These are phyloP conservation scores for Lycium barbarum DNA, from an alignment of 257 asterid genomes.

Conservation along the genomic window DNA sequence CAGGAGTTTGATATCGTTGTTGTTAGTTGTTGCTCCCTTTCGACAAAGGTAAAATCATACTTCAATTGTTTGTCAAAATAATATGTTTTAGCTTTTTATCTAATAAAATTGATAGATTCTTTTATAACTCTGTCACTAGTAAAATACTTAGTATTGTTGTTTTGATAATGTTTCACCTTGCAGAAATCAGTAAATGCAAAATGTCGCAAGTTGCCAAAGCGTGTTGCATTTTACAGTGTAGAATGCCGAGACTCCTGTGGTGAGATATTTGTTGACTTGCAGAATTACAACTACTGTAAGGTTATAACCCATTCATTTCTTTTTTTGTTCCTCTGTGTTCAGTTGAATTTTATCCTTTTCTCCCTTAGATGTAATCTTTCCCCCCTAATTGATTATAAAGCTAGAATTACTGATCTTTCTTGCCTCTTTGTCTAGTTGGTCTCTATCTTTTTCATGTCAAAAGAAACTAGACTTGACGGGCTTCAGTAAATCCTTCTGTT, in stretches of 20 bases:
- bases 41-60: constrained; percentile 42
- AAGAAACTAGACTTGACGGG: constrained; percentile 27
- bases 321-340: not conserved
- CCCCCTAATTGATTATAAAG: constrained; percentile 3
- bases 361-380: constrained; percentile 18
- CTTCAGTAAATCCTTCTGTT: constrained; percentile 27
- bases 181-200: constrained; percentile 87
- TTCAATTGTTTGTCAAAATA: not conserved
- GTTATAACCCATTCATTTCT: constrained; percentile 41
- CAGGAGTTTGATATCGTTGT: constrained; percentile 50
- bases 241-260: constrained; percentile 97
- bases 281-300: constrained; percentile 80
- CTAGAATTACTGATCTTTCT: not conserved
- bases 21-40: constrained; percentile 46
- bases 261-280: constrained; percentile 95
- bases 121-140: not conserved
- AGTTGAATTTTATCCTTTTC: constrained; percentile 14
- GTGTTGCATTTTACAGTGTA: constrained; percentile 82
- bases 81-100: not conserved
- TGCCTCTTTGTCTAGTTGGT: not conserved
- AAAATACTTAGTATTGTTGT: not conserved
- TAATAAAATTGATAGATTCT: constrained; percentile 4
- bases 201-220: constrained; percentile 82
- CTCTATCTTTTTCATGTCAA: not conserved
- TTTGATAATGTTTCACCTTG: constrained; percentile 29